A percentile compares a stretch with the other conserved stretches of the same genome.
Evolutionary conservation across 352 stramenopile species (phyloP).

Genomic region (Phytopythium ostracodes): DNA sequence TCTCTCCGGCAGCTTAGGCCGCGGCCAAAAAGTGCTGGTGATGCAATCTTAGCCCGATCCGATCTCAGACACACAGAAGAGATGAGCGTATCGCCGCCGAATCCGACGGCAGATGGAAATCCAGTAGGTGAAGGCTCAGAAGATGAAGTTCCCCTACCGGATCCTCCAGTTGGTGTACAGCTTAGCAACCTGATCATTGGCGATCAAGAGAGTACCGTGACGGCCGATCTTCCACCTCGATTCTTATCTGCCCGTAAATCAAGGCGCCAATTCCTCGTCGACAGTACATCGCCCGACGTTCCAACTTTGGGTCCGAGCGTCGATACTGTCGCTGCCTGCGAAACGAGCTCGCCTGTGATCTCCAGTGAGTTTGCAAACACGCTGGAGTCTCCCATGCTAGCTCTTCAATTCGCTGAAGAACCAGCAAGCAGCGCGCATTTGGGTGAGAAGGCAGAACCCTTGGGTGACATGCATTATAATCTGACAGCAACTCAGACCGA

Average conservation of each 20-base stretch:
- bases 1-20: not conserved
- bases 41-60: not conserved
- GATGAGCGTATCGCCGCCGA: not conserved
- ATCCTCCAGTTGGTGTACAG: not conserved
- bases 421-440: not conserved
- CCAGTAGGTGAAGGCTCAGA: not conserved
- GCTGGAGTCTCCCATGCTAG: not conserved
- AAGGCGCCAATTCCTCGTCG: not conserved
- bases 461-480: not conserved
- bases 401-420: not conserved
- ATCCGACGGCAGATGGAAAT: too few relatives aligned
- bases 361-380: not conserved
- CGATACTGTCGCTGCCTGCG: not conserved
- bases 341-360: not conserved
- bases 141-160: not conserved
- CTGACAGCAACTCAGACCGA: not conserved
- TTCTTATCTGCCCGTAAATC: not conserved
- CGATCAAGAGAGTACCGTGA: not conserved
- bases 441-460: not conserved
- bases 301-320: not conserved
- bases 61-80: not conserved
- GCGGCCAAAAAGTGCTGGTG: slow-evolving; percentile 3
- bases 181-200: not conserved
- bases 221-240: not conserved
- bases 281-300: not conserved